Base-by-base conservation (phyloP, 192 early-diverging fungal species). In the Gonapodya prolifera region DNA sequence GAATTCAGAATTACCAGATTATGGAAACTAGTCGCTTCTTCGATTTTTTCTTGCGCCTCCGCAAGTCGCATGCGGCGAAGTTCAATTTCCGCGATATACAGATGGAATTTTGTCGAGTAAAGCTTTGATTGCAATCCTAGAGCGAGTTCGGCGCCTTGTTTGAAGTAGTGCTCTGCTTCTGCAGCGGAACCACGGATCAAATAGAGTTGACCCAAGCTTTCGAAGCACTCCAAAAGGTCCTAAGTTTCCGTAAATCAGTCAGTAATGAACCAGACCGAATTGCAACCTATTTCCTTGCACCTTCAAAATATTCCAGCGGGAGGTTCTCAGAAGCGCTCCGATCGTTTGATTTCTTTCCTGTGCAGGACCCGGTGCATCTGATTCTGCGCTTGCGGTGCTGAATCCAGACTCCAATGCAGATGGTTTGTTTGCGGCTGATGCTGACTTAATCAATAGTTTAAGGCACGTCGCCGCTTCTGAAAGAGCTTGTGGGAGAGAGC, bases 101-200 rank as follows among this genome's bases (percentile, higher is more conserved):
- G 32, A 29, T 2, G 28, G 31, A 92, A 79, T 31, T 82, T 79
- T 31, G 83, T 83, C 2, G 36, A 70, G 45, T 82, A 86, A 1
- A 81, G 73, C 1, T 79, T 78, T 16, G 85, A 81, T 23, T 81
- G 75, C 1, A 84, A 81, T 0, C 78, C 69, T 73, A 84, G 77
- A 2, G 89, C 89, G 2, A 92, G 78, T n/a, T 81, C 70, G 31
- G 85, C 76, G 0, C 91, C 89, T 73, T 90, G 83, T 34, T 84
- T 78, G 31, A 88, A 83, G 81, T 85, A 92, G 78, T 89, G 90
- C 70, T 90, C 86, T 0, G 90, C 85, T 75, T 92, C 90, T 33
- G 80, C 78, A 29, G 81, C 77, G 16, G 89, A 88, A 1, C 92
- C 92, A 1, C 87, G 87, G 16, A 82, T 71, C 0, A 89, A 35